Evolutionary conservation across 1,284 basidiomycete species (phyloP), one percentile per base, ranked within the genome.

Genomic region (Cutaneotrichosporon spelunceum): DNA sequence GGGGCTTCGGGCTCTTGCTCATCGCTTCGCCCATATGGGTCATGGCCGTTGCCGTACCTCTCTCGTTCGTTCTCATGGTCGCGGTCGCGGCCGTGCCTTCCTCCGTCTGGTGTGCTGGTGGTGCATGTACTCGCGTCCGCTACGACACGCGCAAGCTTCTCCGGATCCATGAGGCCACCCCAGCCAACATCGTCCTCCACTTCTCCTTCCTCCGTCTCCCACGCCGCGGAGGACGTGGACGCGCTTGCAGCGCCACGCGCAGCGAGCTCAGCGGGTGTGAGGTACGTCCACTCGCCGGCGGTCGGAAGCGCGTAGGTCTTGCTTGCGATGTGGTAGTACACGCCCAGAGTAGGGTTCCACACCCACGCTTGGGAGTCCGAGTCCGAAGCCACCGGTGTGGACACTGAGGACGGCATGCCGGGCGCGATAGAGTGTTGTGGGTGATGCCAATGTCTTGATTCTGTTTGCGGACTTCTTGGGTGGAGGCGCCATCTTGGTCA

Each of bases 101-200:
- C 59, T 4, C 21, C 19, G 3, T 58, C 56, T 8, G n/a, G 34
- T 9, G 44, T 14, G 24, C 7, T 26, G 11, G 11, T 26, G 29
- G 24, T 34, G 29, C 23, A 42, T 36, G 23, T 23, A 49, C 30
- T 13, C 42, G 14, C 10, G 24, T 10, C 29, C 49, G 61, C 59
- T 19, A 67, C 56, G n/a, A 70, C 67, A 11, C 60, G 48, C 52
- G 67, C 68, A 5, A 75, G 61, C 56, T 73, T 56, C 10, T 73
- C 70, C 39, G 70, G 70, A 24, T 73, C 74, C 75, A 78, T 78
- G 52, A 78, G 61, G 16, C 68, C 76, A 29, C 76, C 76, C 76
- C 76, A 78, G 0, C 76, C 76, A 2, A 76, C 74, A 63, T 78
- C 72, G 49, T 78, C 74, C 29, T 74, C 71, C 16, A 78, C 62